Evolutionary conservation across 768 basidiomycete species (phyloP).

Genomic region (Serendipita sp.): DNA sequence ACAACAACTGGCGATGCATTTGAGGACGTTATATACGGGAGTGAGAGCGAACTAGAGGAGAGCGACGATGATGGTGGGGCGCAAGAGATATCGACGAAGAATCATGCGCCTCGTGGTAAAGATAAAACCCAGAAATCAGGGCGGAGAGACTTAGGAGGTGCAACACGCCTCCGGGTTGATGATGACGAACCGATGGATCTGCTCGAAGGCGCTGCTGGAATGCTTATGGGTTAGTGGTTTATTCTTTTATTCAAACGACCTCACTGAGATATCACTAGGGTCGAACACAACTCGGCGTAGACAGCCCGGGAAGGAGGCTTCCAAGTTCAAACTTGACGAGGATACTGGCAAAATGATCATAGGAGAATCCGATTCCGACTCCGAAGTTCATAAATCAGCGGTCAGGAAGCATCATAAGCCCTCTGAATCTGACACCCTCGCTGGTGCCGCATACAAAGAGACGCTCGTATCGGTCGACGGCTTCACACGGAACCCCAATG

Average conservation of each 20-base stretch:
- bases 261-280: conserved; percentile 16
- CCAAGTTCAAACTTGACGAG: conserved; percentile 74
- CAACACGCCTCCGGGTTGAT: conserved; percentile 63
- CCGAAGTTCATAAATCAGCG: conserved; percentile 27
- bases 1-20: conserved; percentile 70
- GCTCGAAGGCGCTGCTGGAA: conserved; percentile 58
- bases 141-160: conserved; percentile 22
- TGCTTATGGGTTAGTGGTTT: conserved; percentile 44
- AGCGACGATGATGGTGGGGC: conserved; percentile 41
- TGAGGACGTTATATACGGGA: conserved; percentile 93
- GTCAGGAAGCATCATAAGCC: conserved; percentile 15
- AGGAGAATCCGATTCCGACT: conserved; percentile 37
- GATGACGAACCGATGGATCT: conserved; percentile 94
- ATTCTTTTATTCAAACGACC: not conserved
- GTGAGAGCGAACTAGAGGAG: conserved; percentile 77
- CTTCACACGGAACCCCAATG: conserved; percentile 68
- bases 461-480: conserved; percentile 75
- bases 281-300: conserved; percentile 35
- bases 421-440: conserved; percentile 34
- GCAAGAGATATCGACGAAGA: conserved; percentile 14
- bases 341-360: conserved; percentile 71
- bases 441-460: conserved; percentile 71
- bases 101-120: conserved; percentile 17
- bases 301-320: conserved; percentile 75
- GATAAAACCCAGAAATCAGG: conserved; percentile 19